A percentile compares a stretch with the other conserved stretches of the same genome.
phyloP scores from a whole-genome alignment of 768 basidiomycete genomes.

The Cubamyces sp. region DNA sequence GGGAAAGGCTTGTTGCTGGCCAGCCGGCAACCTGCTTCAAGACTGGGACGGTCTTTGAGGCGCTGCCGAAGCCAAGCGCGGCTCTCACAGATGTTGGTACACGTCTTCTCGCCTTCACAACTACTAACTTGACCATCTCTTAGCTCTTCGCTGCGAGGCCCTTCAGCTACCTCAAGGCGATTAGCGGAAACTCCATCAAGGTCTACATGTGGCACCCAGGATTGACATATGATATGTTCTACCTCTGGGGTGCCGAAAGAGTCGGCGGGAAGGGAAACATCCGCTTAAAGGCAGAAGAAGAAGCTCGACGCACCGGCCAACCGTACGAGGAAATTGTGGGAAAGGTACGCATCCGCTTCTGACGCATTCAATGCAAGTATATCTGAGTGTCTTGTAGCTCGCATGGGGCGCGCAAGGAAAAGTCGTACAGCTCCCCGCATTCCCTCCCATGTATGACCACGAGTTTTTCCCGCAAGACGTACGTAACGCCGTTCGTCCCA shows the following conservation, averaged over 20 bases:
- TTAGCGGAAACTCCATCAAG: conserved; percentile 18
- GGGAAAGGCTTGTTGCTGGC: conserved; percentile 12
- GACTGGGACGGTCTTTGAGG: background rate
- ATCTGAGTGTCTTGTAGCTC: background rate
- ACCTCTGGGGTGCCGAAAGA: conserved; percentile 15
- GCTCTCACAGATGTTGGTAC: conserved; percentile 25
- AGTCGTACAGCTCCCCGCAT: conserved; percentile 21
- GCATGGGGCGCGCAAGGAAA: conserved; percentile 2
- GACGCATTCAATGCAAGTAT: too few relatives aligned
- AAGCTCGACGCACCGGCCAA: conserved; percentile 9
- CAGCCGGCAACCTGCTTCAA: conserved; percentile 12
- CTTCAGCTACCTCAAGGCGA: background rate
- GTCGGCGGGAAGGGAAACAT: conserved; percentile 21
- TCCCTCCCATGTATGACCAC: conserved; percentile 30
- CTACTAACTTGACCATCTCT: background rate
- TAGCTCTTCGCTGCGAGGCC: conserved; percentile 17
- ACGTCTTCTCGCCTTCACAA: background rate
- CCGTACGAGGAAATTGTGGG: conserved; percentile 1
- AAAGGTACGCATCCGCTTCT: conserved; percentile 5
- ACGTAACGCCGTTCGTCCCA: background rate
- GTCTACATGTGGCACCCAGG: conserved; percentile 2
- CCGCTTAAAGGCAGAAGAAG: conserved; percentile 13
- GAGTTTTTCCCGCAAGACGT: conserved; percentile 20
- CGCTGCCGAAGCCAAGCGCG: conserved; percentile 19
- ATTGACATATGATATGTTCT: background rate